Evolutionary conservation across 179 eudicot species (phyloP).

Genomic region (Actinidia chinensis): DNA sequence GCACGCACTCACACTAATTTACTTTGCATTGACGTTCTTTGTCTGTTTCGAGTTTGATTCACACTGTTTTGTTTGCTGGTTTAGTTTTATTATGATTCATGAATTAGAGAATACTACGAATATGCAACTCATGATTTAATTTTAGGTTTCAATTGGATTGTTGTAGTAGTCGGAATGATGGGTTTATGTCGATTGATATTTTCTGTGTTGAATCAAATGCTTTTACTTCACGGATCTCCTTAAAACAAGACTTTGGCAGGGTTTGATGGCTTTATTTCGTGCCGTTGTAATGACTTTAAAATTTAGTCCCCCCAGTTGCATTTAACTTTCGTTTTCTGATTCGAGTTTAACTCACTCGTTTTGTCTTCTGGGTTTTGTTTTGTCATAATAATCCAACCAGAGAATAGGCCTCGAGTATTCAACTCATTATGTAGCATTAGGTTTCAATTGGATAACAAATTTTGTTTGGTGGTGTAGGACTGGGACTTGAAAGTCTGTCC

Average conservation of each 20-base stretch:
- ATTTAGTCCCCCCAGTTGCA: background rate
- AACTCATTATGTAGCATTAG: background rate
- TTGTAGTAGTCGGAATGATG: too few relatives aligned
- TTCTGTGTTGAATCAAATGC: too few relatives aligned
- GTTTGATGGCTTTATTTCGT: too few relatives aligned
- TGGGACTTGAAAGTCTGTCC: too few relatives aligned
- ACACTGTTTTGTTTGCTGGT: background rate
- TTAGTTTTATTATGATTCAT: background rate
- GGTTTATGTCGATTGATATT: too few relatives aligned
- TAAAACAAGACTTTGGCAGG: too few relatives aligned
- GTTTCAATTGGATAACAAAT: background rate
- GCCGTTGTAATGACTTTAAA: too few relatives aligned
- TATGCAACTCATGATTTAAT: too few relatives aligned
- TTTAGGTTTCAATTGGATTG: too few relatives aligned
- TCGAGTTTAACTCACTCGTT: background rate
- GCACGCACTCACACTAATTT: background rate
- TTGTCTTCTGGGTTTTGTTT: background rate
- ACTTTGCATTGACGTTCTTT: background rate
- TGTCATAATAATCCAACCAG: background rate
- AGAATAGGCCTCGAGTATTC: background rate
- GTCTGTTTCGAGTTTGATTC: background rate
- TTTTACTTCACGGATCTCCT: too few relatives aligned
- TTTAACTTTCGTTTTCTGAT: background rate
- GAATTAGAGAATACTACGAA: too few relatives aligned
- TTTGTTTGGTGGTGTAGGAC: too few relatives aligned